phyloP scores from a whole-genome alignment of 1,139 yeast species.

The Hansenula sp. region DNA sequence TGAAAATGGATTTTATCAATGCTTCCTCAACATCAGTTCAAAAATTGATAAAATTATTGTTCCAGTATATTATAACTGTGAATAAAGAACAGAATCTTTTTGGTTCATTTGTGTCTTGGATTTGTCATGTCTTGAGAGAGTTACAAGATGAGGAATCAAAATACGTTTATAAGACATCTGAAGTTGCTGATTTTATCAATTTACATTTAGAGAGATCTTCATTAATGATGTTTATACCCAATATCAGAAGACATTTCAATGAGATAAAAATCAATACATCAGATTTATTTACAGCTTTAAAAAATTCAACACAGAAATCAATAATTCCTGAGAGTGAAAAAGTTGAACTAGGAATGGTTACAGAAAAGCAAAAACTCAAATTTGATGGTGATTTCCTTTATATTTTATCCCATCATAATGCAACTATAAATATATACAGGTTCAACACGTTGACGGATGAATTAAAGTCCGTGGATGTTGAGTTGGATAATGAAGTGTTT shows the following conservation, averaged over 20 bases:
- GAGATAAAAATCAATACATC: slow-evolving; percentile 16
- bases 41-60: slow-evolving; percentile 30
- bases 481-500: not conserved
- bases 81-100: slow-evolving; percentile 51
- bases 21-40: slow-evolving; percentile 29
- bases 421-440: slow-evolving; percentile 9
- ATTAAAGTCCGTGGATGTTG: not conserved
- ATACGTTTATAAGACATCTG: slow-evolving; percentile 11
- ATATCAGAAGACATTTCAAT: slow-evolving; percentile 17
- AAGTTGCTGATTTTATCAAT: slow-evolving; percentile 17
- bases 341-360: slow-evolving; percentile 13
- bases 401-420: slow-evolving; percentile 7
- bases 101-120: slow-evolving; percentile 48
- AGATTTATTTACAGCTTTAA: slow-evolving; percentile 17
- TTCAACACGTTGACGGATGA: slow-evolving; percentile 2
- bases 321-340: not conserved
- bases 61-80: slow-evolving; percentile 40
- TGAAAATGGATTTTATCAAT: slow-evolving; percentile 27
- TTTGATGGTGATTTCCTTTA: slow-evolving; percentile 6
- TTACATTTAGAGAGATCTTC: slow-evolving; percentile 18
- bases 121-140: slow-evolving; percentile 26
- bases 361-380: slow-evolving; percentile 13
- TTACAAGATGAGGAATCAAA: slow-evolving; percentile 20
- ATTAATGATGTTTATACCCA: slow-evolving; percentile 17
- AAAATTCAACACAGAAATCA: slow-evolving; percentile 6